Conservation (phyloP, 169 alveolate genomes). For the Plasmodium falciparum region DNA sequence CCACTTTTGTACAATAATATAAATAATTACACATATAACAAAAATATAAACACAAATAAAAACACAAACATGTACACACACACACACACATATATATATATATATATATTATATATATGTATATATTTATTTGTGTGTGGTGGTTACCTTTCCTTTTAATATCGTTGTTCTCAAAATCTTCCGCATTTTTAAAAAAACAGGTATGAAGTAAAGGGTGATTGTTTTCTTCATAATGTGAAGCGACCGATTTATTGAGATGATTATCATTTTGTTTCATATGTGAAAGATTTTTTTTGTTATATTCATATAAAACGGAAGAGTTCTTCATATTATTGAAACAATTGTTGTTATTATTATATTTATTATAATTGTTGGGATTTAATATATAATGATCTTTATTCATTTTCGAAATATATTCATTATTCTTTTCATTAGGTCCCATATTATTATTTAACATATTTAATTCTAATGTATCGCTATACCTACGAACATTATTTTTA, state of each 20-base stretch:
- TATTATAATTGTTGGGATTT: too few species aligned
- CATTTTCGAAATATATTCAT: too few species aligned
- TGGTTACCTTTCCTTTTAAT: conserved; percentile 45
- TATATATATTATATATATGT: background rate
- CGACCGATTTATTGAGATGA: background rate
- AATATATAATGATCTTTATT: too few species aligned
- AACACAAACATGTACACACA: background rate
- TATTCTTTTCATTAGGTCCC: too few species aligned
- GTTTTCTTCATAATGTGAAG: background rate
- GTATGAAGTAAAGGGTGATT: conserved; percentile 37
- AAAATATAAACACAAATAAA: background rate
- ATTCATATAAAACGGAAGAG: conserved; percentile 6
- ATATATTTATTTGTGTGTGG: background rate
- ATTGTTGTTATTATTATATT: too few species aligned
- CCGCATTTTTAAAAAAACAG: conserved; percentile 42
- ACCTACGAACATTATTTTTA: conserved; percentile 33
- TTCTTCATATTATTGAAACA: background rate
- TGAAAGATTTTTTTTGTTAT: conserved; percentile 1
- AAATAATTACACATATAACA: too few species aligned
- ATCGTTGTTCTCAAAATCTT: conserved; percentile 34
- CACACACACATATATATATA: background rate
- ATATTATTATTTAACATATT: conserved; percentile 2
- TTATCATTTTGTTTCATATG: background rate
- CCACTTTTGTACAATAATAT: too few species aligned
- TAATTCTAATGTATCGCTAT: conserved; percentile 31